Evolutionary conservation across 768 basidiomycete genomes (phyloP), one percentile per base, ranked within the genome.

Genomic region (Tubosaeta sp.): DNA sequence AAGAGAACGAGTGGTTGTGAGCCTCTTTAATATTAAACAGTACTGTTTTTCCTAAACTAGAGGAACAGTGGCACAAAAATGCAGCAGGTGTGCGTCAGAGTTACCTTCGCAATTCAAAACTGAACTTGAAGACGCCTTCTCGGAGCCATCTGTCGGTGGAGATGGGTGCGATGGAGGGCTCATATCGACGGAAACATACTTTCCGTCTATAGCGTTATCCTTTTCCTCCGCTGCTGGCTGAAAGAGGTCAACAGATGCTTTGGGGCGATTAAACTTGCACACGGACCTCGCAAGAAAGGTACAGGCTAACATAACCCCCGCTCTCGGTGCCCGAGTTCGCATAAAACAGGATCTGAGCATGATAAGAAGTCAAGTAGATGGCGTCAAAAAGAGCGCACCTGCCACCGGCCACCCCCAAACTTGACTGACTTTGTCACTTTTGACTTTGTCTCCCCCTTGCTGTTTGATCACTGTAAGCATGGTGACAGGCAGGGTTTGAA

Each of bases 111-210:
- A 93, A 72, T 62, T 92, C 90, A 58, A 94, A 92, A 53, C 78
- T 82, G 66, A 93, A 94, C 61, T 84, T 90, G 71, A 81, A 93
- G n/a, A 86, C 70, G 1, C 90, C 90, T 51, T 90, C 86, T 14
- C 91, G 80, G n/a, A 78, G 69, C 90, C 90, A 94, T 71, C 87
- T 91, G 29, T 8, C 3, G 31, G 48, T 25, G 12, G 18, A 46
- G 43, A 31, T 45, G 45, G 9, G 11, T n/a, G 16, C 41, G 39
- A 29, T 18, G 31, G 32, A 27, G 8, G 19, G 34, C 39, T 12
- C 1, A 32, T 5, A 21, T 31, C 18, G 22, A 9, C n/a, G 40
- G 21, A 44, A 31, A 46, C 72, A 39, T 57, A 75, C 86, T 78
- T 83, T 60, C 84, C 83, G 41, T 80, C 74, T 25, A 84, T 66